phyloP scores from a whole-genome alignment of 129 eudicot genomes.

The Mikania micrantha region DNA sequence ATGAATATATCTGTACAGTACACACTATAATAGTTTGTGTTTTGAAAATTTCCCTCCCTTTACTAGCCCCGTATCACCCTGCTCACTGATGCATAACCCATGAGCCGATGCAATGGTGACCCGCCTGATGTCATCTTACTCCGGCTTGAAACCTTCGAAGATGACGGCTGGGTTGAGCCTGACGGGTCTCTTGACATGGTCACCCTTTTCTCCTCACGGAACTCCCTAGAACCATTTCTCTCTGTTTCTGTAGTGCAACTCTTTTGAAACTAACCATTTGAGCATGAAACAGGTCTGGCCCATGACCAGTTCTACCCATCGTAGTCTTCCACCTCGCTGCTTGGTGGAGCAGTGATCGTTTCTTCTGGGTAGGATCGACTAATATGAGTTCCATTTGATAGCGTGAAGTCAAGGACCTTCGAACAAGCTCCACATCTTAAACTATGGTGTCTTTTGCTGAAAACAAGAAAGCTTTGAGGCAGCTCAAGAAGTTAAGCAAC shows the following conservation, averaged over 20 bases:
- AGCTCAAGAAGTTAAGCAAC: slow-evolving; percentile 58
- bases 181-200: slow-evolving; percentile 23
- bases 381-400: slow-evolving; percentile 34
- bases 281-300: slow-evolving; percentile 39
- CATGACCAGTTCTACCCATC: background rate
- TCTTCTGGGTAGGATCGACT: slow-evolving; percentile 37
- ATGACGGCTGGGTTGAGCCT: slow-evolving; percentile 31
- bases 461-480: slow-evolving; percentile 68
- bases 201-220: slow-evolving; percentile 30
- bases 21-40: background rate
- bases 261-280: slow-evolving; percentile 45
- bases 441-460: slow-evolving; percentile 50
- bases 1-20: slow-evolving; percentile 14
- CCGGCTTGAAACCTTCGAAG: slow-evolving; percentile 15
- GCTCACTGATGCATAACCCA: slow-evolving; percentile 78
- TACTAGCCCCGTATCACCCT: slow-evolving; percentile 37
- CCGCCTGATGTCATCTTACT: slow-evolving; percentile 37
- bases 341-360: slow-evolving; percentile 45
- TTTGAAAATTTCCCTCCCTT: slow-evolving; percentile 6
- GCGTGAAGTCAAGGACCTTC: slow-evolving; percentile 47
- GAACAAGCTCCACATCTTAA: slow-evolving; percentile 70
- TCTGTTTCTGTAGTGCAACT: slow-evolving; percentile 51
- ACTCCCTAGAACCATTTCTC: slow-evolving; percentile 21
- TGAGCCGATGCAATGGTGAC: slow-evolving; percentile 79
- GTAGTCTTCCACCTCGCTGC: slow-evolving; percentile 54